Evolutionary conservation across 1,284 basidiomycete species (phyloP).

Genomic region (Ustilago vetiveriae): DNA sequence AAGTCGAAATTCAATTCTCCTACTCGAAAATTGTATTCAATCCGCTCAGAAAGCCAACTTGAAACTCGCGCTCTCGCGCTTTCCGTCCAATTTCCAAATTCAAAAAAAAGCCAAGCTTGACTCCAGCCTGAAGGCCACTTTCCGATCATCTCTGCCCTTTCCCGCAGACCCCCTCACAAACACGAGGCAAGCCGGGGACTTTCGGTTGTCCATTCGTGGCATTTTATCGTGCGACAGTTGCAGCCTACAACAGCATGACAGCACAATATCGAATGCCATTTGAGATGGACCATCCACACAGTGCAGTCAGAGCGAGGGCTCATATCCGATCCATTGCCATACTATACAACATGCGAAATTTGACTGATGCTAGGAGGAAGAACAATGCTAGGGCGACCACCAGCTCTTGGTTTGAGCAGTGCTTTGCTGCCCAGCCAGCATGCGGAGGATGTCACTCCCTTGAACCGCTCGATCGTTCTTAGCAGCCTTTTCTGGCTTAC

Average conservation of each 20-base stretch:
- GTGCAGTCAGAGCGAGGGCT: too few species aligned
- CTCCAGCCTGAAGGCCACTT: not conserved
- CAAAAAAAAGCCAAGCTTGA: too few species aligned
- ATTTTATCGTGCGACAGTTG: constrained; percentile 28
- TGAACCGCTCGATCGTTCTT: too few species aligned
- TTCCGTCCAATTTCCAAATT: not conserved
- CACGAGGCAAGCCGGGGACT: too few species aligned
- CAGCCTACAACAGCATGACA: not conserved
- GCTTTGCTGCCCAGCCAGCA: constrained; percentile 37
- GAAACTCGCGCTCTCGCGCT: not conserved
- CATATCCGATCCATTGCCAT: too few species aligned
- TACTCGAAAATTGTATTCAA: constrained; percentile 10
- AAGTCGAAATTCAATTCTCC: constrained; percentile 2
- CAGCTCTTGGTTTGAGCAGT: constrained; percentile 30
- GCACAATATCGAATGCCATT: too few species aligned
- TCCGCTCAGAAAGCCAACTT: not conserved
- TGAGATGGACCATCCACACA: too few species aligned
- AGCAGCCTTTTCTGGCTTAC: too few species aligned
- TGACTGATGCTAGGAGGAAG: not conserved
- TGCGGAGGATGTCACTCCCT: constrained; percentile 25
- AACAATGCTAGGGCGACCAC: constrained; percentile 22
- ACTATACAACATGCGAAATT: too few species aligned
- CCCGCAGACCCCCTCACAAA: too few species aligned
- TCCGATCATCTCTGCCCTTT: constrained; percentile 24
- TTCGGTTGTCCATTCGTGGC: too few species aligned